Conservation (phyloP, 768 basidiomycete species). For the Xerocomellus intermedius region DNA sequence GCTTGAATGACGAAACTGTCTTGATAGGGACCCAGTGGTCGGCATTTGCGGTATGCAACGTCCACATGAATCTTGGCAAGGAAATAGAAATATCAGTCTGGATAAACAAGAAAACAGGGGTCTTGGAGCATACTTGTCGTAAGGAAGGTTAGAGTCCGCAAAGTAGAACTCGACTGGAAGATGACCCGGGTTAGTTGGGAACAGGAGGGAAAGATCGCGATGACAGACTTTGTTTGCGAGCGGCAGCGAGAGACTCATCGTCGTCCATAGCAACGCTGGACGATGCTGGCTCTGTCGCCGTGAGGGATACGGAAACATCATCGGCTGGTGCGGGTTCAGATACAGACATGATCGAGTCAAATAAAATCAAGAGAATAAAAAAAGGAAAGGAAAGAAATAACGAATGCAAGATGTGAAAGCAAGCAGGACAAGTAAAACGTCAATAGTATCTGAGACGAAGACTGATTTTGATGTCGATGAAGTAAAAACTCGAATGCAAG, state of each 20-base stretch:
- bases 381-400: neutral
- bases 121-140: conserved; percentile 59
- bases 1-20: conserved; percentile 90
- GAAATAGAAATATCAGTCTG: neutral
- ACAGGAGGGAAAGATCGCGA: neutral
- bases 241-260: conserved; percentile 45
- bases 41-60: conserved; percentile 71
- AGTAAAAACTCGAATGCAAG: no score
- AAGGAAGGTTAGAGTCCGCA: conserved; percentile 93
- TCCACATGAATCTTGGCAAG: conserved; percentile 85
- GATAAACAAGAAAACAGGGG: neutral
- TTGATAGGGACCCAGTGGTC: conserved; percentile 91
- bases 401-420: neutral
- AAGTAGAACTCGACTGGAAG: conserved; percentile 91
- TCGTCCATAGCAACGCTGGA: conserved; percentile 28
- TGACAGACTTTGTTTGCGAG: conserved; percentile 54
- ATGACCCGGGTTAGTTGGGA: neutral
- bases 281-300: conserved; percentile 4
- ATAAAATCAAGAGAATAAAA: neutral
- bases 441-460: neutral
- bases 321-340: conserved; percentile 7
- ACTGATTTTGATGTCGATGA: neutral
- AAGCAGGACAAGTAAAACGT: neutral
- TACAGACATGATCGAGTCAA: conserved; percentile 24
- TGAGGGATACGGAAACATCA: neutral